phyloP scores from a whole-genome alignment of 208 protist species.

The Endotrypanum monterogeii region DNA sequence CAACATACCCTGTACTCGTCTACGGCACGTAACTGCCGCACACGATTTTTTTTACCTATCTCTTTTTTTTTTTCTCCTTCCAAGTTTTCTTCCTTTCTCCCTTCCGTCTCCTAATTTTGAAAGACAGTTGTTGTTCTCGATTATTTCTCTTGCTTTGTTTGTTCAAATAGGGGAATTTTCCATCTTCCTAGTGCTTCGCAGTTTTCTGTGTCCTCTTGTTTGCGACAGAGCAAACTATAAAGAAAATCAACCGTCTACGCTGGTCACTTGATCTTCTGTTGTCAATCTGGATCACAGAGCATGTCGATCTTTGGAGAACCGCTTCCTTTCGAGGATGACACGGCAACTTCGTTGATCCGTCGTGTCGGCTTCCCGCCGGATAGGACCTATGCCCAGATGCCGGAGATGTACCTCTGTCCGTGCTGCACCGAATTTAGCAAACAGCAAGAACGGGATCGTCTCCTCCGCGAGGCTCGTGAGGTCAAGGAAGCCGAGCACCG shows the following conservation, averaged over 20 bases:
- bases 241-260: background rate
- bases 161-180: background rate
- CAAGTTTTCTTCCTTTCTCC: background rate
- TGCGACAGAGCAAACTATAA: background rate
- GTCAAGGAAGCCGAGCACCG: slow-evolving; percentile 73
- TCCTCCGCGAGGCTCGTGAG: slow-evolving; percentile 54
- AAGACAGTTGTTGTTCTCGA: background rate
- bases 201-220: background rate
- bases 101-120: background rate
- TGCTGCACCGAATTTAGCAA: slow-evolving; percentile 82
- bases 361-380: slow-evolving; percentile 79
- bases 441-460: slow-evolving; percentile 58
- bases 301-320: slow-evolving; percentile 89
- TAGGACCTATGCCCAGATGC: slow-evolving; percentile 83
- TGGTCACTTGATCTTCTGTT: background rate
- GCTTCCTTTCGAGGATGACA: slow-evolving; percentile 89
- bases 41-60: background rate
- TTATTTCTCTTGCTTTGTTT: background rate
- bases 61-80: background rate
- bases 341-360: slow-evolving; percentile 84
- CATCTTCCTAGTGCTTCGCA: background rate
- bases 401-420: slow-evolving; percentile 77
- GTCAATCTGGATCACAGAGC: background rate
- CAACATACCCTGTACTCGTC: background rate
- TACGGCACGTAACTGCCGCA: background rate